phyloP scores from a whole-genome alignment of 331 rosid genomes.

The Rhamnella rubrinervis region DNA sequence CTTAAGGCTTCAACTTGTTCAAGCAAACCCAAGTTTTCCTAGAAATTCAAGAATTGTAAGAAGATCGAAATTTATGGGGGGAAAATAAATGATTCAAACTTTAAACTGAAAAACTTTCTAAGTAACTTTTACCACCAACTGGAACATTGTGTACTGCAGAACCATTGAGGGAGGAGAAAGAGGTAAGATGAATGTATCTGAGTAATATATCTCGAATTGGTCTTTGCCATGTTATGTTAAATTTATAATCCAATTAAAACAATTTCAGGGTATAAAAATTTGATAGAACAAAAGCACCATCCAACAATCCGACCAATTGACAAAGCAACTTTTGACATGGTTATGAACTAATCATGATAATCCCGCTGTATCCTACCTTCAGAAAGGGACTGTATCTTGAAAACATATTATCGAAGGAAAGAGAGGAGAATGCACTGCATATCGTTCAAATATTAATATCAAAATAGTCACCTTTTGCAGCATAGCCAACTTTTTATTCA shows the following conservation, averaged over 20 bases:
- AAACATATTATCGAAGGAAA: neutral
- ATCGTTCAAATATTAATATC: neutral
- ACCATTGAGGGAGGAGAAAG: neutral
- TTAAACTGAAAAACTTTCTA: conserved; percentile 4
- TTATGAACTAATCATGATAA: neutral
- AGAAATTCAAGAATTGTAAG: conserved; percentile 29
- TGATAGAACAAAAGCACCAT: neutral
- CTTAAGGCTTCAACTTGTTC: conserved; percentile 65
- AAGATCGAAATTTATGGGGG: neutral
- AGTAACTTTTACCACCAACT: neutral
- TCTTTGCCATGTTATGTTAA: no score
- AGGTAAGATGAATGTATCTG: no score
- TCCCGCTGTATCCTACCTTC: neutral
- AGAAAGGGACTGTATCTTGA: neutral
- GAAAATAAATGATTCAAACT: no score
- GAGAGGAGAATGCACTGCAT: neutral
- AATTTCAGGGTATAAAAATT: neutral
- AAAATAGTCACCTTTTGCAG: conserved; percentile 54
- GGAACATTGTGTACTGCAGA: neutral
- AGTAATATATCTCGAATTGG: no score
- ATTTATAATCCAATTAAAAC: neutral
- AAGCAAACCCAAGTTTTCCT: conserved; percentile 61
- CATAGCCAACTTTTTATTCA: conserved; percentile 39
- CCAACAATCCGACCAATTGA: neutral
- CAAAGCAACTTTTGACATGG: neutral